phyloP scores from a whole-genome alignment of 108 stramenopile genomes.

The Nannochloropsis granulata region DNA sequence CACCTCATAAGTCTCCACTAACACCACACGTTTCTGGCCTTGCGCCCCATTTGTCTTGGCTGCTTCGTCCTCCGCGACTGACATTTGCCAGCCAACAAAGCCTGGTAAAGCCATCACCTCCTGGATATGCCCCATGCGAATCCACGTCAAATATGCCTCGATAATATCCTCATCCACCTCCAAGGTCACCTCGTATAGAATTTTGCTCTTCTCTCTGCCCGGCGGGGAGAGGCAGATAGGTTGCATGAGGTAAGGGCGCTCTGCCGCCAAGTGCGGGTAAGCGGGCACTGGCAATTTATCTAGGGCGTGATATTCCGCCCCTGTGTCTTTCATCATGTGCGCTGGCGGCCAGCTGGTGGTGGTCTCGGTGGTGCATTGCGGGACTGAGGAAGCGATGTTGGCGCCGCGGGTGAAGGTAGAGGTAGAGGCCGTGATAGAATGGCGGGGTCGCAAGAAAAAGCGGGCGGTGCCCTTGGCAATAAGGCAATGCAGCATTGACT shows the following conservation, averaged over 20 bases:
- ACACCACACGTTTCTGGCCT: not conserved
- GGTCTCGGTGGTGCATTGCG: no score
- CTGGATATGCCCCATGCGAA: not conserved
- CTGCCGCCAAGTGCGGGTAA: not conserved
- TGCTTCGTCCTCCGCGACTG: not conserved
- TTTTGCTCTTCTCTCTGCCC: not conserved
- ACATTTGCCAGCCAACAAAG: not conserved
- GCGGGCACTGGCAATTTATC: not conserved
- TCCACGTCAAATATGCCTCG: not conserved
- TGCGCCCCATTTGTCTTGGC: not conserved
- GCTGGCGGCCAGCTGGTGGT: no score
- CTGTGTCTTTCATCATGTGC: no score
- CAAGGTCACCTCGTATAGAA: not conserved
- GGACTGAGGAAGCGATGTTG: no score
- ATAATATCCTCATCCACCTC: not conserved
- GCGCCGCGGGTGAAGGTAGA: no score
- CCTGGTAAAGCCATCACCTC: not conserved
- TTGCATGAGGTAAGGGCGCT: not conserved
- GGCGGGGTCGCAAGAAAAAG: no score
- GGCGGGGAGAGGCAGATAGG: not conserved
- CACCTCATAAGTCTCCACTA: not conserved
- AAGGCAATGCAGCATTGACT: no score
- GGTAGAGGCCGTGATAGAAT: no score
- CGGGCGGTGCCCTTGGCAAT: no score
- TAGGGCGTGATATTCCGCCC: not conserved